A percentile compares a stretch with the other conserved stretches of the same genome.
These are phyloP conservation scores for Cylindrotheca fusiformis DNA, from an alignment of 108 stramenopile genomes.

Conservation along the genomic window DNA sequence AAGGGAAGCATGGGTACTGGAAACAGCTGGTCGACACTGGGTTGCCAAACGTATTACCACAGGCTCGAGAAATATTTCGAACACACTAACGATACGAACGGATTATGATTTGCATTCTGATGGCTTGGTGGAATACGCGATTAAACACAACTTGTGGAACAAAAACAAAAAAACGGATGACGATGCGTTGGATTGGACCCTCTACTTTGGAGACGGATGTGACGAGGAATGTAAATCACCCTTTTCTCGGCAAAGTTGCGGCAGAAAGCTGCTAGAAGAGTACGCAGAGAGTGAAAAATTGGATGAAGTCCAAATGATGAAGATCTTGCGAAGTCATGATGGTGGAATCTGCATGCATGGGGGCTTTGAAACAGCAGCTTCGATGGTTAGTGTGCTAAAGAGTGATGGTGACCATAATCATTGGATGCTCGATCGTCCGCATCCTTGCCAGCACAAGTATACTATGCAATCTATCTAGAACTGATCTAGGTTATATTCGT, in stretches of 20 bases:
- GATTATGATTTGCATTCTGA: conserved; percentile 40
- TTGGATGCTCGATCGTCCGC: neutral
- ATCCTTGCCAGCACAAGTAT: conserved; percentile 1
- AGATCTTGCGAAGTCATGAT: conserved; percentile 32
- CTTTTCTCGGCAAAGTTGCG: conserved; percentile 8
- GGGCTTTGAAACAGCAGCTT: conserved; percentile 43
- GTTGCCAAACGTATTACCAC: conserved; percentile 33
- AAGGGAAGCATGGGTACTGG: conserved; percentile 51
- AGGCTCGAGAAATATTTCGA: conserved; percentile 55
- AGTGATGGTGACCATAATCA: neutral
- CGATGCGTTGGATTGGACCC: conserved; percentile 32
- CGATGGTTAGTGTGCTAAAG: conserved; percentile 22
- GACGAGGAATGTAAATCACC: conserved; percentile 4
- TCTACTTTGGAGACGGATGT: conserved; percentile 12
- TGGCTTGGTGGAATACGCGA: conserved; percentile 33
- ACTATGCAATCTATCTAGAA: neutral
- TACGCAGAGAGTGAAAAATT: conserved; percentile 10
- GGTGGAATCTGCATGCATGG: conserved; percentile 52
- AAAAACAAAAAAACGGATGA: conserved; percentile 7
- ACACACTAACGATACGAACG: conserved; percentile 46
- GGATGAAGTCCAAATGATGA: conserved; percentile 28
- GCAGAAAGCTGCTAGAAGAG: conserved; percentile 13
- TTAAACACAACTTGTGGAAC: conserved; percentile 25
- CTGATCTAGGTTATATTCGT: no score
- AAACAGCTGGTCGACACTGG: conserved; percentile 62